These are phyloP conservation scores for Limonium bicolor DNA, from an alignment of 148 eudicot genomes.

Conservation along the genomic window DNA sequence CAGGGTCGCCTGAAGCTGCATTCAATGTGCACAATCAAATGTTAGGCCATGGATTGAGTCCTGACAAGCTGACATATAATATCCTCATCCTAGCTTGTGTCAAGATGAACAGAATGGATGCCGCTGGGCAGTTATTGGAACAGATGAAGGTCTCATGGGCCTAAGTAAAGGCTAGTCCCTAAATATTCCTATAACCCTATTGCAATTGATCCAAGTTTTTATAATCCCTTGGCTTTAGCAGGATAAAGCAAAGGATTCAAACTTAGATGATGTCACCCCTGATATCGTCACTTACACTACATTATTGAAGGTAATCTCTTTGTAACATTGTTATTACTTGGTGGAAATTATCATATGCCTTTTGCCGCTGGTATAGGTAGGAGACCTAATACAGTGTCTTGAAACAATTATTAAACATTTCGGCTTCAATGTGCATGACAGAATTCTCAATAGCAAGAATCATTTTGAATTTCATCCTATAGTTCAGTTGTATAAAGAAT, in stretches of 20 bases:
- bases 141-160: constrained; percentile 57
- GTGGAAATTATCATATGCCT: too few species aligned
- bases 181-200: constrained; percentile 13
- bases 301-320: constrained; percentile 49
- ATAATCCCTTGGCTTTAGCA: constrained; percentile 23
- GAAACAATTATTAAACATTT: too few species aligned
- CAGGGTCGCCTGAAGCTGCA: constrained; percentile 40
- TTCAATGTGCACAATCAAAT: constrained; percentile 38
- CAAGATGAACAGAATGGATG: constrained; percentile 27
- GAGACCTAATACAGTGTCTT: too few species aligned
- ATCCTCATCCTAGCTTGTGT: constrained; percentile 48
- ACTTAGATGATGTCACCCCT: constrained; percentile 24
- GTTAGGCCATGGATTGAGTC: constrained; percentile 36
- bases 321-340: too few species aligned
- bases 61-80: constrained; percentile 56
- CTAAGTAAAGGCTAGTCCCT: constrained; percentile 39
- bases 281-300: constrained; percentile 53
- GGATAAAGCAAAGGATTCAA: constrained; percentile 27
- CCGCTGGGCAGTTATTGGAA: constrained; percentile 34
- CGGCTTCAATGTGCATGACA: too few species aligned
- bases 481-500: too few species aligned
- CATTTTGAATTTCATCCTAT: too few species aligned
- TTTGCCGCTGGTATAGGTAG: too few species aligned
- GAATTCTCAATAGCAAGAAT: too few species aligned
- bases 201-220: too few species aligned